Evolutionary conservation across 768 basidiomycete species (phyloP), one percentile per base, ranked within the genome.

Genomic region (Amylocystis lapponica): DNA sequence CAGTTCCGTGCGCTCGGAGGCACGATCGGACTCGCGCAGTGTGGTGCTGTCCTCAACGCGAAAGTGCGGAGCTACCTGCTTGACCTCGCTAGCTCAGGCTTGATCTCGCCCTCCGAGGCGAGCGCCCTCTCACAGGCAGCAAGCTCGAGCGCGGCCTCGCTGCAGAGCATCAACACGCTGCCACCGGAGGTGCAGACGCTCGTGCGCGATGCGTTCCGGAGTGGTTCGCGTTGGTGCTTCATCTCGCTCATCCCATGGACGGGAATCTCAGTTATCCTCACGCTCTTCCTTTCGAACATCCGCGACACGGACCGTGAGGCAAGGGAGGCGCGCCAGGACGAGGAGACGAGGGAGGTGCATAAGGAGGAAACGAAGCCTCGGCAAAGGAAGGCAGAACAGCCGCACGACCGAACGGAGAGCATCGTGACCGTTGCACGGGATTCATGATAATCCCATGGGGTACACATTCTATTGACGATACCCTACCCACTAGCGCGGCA

Each of bases 11-110:
- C 69, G 1, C 57, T 75, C 29, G 76, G 76, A n/a, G 76, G 76
- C 8, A 76, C 74, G 0, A 53, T 75, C 29, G 75, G 76, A 19
- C 67, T 78, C 29, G 74, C 76, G 0, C 76, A 78, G 48, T 75
- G 74, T 39, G 65, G 67, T 31, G 70, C 76, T 7, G 60, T 78
- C 17, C 64, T 76, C 41, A 66, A 66, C 47, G 57, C 64, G 26
- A 72, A 66, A 55, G 74, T 72, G 22, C 56, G 57, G 22, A 21
- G 53, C 17, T 62, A 62, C 40, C 57, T 78, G 46, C 22, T 48
- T 14, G 32, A 50, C 19, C 51, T 48, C 11, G 48, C 64, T 20
- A 31, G 25, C 4, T 58, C 60, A 13, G 65, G 60, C 16, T 39
- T 54, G 10, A 42, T 74, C 38, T 55, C 63, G 1, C 27, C 49